A percentile compares a stretch with the other conserved stretches of the same genome.
These are phyloP conservation scores for Remersonia thermophila DNA, from an alignment of 2,329 filamentous ascomycete species.

Conservation along the genomic window DNA sequence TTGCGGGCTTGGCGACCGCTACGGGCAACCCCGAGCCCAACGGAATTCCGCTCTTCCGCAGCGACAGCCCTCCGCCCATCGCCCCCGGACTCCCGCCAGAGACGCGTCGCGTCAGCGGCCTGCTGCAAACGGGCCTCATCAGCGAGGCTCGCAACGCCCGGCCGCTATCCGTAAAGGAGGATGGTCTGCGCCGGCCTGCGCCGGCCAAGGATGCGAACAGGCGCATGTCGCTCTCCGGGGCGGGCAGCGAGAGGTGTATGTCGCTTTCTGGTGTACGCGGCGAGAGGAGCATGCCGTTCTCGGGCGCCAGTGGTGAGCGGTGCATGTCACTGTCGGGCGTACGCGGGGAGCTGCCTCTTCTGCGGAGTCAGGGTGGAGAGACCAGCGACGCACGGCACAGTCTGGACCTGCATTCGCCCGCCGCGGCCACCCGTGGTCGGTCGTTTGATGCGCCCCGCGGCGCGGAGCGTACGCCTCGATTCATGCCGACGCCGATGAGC, in stretches of 20 bases:
- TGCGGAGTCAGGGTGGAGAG: too few relatives aligned
- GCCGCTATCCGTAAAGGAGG: slow-evolving; percentile 14
- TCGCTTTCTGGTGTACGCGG: slow-evolving; percentile 10
- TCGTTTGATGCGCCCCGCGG: slow-evolving; percentile 5
- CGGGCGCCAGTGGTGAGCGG: too few relatives aligned
- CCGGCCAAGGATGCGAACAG: slow-evolving; percentile 8
- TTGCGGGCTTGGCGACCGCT: slow-evolving; percentile 10
- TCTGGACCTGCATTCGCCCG: slow-evolving; percentile 9
- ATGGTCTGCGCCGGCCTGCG: slow-evolving; percentile 10
- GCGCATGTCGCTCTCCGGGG: slow-evolving; percentile 19
- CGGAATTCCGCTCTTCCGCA: slow-evolving; percentile 14
- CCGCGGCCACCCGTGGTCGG: slow-evolving; percentile 7
- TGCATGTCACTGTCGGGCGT: too few relatives aligned
- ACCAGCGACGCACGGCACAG: slow-evolving; percentile 5
- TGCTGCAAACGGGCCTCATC: slow-evolving; percentile 33
- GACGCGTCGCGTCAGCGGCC: slow-evolving; percentile 37
- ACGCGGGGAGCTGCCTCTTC: too few relatives aligned
- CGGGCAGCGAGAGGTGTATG: slow-evolving; percentile 34
- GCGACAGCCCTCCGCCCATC: slow-evolving; percentile 27
- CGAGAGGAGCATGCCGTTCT: too few relatives aligned
- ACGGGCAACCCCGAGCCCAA: background rate
- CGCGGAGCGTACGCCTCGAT: too few relatives aligned
- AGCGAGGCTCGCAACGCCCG: slow-evolving; percentile 40
- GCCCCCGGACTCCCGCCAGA: slow-evolving; percentile 29
- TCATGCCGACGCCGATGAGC: slow-evolving; percentile 4